Evolutionary conservation across 129 eudicot species (phyloP).

Genomic region (Saussurea involucrata): DNA sequence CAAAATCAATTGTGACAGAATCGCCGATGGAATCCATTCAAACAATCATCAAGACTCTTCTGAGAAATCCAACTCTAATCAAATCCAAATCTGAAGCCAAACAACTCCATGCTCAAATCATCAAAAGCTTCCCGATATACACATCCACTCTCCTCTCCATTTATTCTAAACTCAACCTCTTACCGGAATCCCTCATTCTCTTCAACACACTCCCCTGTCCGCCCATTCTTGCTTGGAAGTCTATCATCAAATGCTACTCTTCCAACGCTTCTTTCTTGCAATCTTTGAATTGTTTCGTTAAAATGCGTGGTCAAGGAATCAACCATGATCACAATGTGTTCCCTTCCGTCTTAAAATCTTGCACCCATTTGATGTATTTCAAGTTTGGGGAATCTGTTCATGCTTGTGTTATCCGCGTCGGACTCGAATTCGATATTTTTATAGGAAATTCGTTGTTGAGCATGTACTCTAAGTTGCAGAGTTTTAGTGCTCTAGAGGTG

Average conservation of each 20-base stretch:
- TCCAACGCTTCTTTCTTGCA: conserved; percentile 41
- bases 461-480: conserved; percentile 63
- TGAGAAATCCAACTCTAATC: conserved; percentile 39
- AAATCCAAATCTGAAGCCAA: conserved; percentile 54
- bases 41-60: conserved; percentile 25
- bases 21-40: conserved; percentile 25
- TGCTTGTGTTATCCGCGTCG: conserved; percentile 57
- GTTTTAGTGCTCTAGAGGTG: conserved; percentile 34
- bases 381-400: conserved; percentile 69
- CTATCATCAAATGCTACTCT: conserved; percentile 61
- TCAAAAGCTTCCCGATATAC: conserved; percentile 28
- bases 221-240: conserved; percentile 53
- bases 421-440: conserved; percentile 56
- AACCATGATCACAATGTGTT: conserved; percentile 69
- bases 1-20: neutral
- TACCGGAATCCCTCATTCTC: conserved; percentile 41
- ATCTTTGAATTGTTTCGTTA: conserved; percentile 44
- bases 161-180: conserved; percentile 57
- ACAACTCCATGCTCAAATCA: conserved; percentile 73
- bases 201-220: conserved; percentile 46
- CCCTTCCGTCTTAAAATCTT: conserved; percentile 71
- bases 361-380: conserved; percentile 52
- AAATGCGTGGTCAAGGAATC: conserved; percentile 58
- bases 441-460: conserved; percentile 74
- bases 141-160: conserved; percentile 43